Evolutionary conservation across 257 asterid genomes (phyloP).

Genomic region (Salvia miltiorrhiza): DNA sequence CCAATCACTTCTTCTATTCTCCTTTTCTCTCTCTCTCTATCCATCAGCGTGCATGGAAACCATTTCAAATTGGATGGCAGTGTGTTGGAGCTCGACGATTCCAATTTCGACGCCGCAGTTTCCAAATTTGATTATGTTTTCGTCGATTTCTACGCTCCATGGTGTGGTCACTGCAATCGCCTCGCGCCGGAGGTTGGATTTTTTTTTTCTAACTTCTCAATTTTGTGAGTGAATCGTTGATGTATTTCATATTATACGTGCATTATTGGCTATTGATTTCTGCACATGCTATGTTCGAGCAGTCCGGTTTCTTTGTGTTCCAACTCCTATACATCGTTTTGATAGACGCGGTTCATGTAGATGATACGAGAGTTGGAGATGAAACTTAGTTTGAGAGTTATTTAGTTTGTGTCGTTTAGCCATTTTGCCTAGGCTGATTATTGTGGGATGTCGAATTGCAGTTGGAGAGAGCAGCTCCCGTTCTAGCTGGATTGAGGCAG

Average conservation of each 20-base stretch:
- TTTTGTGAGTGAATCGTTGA: neutral
- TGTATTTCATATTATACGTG: neutral
- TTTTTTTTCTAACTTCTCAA: too few relatives aligned
- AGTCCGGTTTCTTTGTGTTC: neutral
- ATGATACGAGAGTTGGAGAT: neutral
- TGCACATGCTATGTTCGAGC: neutral
- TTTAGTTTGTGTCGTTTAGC: neutral
- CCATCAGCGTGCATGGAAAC: slow-evolving; percentile 29
- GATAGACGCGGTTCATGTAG: neutral
- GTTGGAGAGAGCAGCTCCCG: slow-evolving; percentile 84
- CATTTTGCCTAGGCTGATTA: slow-evolving; percentile 1
- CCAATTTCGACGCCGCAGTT: slow-evolving; percentile 80
- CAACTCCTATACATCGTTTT: neutral
- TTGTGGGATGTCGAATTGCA: slow-evolving; percentile 32
- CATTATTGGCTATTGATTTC: neutral
- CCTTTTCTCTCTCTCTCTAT: slow-evolving; percentile 16
- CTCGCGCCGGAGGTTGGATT: slow-evolving; percentile 78
- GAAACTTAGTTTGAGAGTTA: neutral
- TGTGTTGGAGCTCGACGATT: slow-evolving; percentile 81
- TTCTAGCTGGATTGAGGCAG: slow-evolving; percentile 73
- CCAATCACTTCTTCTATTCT: neutral
- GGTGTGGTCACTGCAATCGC: slow-evolving; percentile 98
- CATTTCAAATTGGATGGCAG: slow-evolving; percentile 57
- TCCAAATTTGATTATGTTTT: slow-evolving; percentile 70
- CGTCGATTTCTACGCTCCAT: slow-evolving; percentile 90